A percentile compares a stretch with the other conserved stretches of the same genome.
phyloP scores from a whole-genome alignment of 352 stramenopile genomes.

The Blastocystis sp. region DNA sequence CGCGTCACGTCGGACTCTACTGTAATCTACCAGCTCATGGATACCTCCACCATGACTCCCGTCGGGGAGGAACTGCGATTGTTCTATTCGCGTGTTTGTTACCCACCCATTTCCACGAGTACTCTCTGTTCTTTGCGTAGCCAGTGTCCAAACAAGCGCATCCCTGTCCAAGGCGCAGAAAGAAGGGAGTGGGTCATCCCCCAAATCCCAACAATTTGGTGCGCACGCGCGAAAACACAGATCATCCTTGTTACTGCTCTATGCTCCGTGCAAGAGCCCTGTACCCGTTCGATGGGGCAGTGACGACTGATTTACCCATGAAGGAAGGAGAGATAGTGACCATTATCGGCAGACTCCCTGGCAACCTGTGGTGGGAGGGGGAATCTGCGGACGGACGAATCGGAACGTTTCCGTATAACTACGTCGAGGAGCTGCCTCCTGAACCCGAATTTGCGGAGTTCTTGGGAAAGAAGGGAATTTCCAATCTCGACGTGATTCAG shows the following conservation, averaged over 20 bases:
- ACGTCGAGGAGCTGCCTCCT: slow-evolving; percentile 56
- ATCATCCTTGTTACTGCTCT: background rate
- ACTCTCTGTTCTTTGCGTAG: no score
- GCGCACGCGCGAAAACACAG: no score
- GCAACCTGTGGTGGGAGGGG: slow-evolving; percentile 61
- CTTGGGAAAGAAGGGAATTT: slow-evolving; percentile 63
- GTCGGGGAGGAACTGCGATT: no score
- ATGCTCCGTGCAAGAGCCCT: slow-evolving; percentile 59
- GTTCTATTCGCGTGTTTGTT: no score
- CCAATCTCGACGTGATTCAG: slow-evolving; percentile 67
- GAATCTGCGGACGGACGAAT: slow-evolving; percentile 36
- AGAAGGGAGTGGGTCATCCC: no score
- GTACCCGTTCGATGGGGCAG: slow-evolving; percentile 62
- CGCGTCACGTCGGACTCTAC: no score
- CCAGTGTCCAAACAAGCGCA: no score
- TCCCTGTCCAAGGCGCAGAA: no score
- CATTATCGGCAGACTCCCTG: slow-evolving; percentile 57
- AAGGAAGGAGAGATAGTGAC: slow-evolving; percentile 54
- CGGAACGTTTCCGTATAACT: slow-evolving; percentile 66
- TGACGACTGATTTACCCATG: slow-evolving; percentile 61
- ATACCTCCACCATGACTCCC: no score
- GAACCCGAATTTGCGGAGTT: slow-evolving; percentile 65
- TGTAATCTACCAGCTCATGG: no score
- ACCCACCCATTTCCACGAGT: no score
- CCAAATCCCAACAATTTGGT: no score